A percentile compares a stretch with the other conserved stretches of the same genome.
Conservation (phyloP, 768 basidiomycete species). For the Mycena olivaceomarginata region DNA sequence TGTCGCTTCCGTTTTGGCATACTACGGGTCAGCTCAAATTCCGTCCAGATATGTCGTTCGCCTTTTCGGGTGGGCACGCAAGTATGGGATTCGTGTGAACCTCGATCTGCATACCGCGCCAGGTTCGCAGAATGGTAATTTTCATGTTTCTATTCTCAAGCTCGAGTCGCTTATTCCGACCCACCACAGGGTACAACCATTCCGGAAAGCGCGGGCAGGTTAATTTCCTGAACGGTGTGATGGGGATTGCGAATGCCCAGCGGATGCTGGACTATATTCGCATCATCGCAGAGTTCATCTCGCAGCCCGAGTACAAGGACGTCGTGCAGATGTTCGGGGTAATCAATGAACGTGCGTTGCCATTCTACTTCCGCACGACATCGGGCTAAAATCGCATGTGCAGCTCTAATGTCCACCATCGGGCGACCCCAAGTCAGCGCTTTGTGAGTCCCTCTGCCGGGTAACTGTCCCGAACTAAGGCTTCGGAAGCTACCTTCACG, state of each 20-base stretch:
- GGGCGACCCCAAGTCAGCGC: neutral
- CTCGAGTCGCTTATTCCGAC: neutral
- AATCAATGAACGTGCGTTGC: slow-evolving; percentile 70
- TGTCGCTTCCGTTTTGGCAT: neutral
- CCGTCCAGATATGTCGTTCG: slow-evolving; percentile 46
- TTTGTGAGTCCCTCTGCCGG: neutral
- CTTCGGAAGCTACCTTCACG: slow-evolving; percentile 59
- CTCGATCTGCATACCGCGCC: slow-evolving; percentile 79
- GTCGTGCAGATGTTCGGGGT: slow-evolving; percentile 81
- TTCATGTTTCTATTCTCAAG: neutral
- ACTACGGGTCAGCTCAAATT: neutral
- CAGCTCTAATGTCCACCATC: neutral
- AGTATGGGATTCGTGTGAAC: slow-evolving; percentile 82
- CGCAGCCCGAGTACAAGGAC: slow-evolving; percentile 83
- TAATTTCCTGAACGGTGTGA: slow-evolving; percentile 73
- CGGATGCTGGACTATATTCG: slow-evolving; percentile 82
- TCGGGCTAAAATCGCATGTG: neutral
- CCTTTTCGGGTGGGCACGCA: slow-evolving; percentile 71
- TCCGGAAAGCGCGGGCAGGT: slow-evolving; percentile 65
- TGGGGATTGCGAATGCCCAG: slow-evolving; percentile 80
- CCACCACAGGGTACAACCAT: slow-evolving; percentile 58
- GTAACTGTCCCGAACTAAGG: neutral
- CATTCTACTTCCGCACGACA: neutral
- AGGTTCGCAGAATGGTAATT: slow-evolving; percentile 72
- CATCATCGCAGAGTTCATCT: slow-evolving; percentile 88